Conservation (phyloP, 192 early-diverging fungal species). For the Geosiphon pyriformis region DNA sequence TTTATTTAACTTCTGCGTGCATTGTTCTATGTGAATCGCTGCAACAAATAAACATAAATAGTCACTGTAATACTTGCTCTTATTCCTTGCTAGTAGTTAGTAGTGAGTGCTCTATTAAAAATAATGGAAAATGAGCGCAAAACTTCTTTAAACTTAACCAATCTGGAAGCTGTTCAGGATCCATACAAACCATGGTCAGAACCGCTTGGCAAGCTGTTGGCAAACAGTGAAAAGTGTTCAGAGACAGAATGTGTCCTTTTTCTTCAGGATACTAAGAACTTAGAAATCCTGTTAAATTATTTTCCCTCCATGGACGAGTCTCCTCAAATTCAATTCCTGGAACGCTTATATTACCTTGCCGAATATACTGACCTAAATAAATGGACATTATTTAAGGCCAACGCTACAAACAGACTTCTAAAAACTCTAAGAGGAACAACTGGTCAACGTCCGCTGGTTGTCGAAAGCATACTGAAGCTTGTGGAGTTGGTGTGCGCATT, state of each 20-base stretch:
- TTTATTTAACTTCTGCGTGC: too few species aligned
- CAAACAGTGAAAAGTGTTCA: background rate
- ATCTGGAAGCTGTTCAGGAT: too few species aligned
- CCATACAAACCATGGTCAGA: background rate
- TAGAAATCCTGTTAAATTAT: background rate
- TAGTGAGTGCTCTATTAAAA: too few species aligned
- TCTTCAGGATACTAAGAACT: background rate
- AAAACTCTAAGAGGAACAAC: constrained; percentile 1
- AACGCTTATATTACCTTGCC: constrained; percentile 7
- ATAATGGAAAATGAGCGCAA: too few species aligned
- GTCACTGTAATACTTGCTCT: too few species aligned
- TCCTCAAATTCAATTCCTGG: background rate
- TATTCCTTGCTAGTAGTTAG: too few species aligned
- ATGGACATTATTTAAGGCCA: constrained; percentile 18
- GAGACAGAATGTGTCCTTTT: background rate
- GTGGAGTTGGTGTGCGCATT: constrained; percentile 20
- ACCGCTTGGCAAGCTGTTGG: background rate
- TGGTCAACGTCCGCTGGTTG: background rate
- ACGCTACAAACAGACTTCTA: constrained; percentile 4
- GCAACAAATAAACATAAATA: too few species aligned
- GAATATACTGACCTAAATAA: constrained; percentile 25
- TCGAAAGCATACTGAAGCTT: constrained; percentile 14
- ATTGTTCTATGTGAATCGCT: too few species aligned
- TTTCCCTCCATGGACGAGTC: constrained; percentile 13
- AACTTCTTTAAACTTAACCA: too few species aligned